A percentile compares a stretch with the other conserved stretches of the same genome.
These are phyloP conservation scores for Cryoendolithus antarcticus DNA, from an alignment of 2,329 filamentous ascomycete genomes.

Conservation along the genomic window DNA sequence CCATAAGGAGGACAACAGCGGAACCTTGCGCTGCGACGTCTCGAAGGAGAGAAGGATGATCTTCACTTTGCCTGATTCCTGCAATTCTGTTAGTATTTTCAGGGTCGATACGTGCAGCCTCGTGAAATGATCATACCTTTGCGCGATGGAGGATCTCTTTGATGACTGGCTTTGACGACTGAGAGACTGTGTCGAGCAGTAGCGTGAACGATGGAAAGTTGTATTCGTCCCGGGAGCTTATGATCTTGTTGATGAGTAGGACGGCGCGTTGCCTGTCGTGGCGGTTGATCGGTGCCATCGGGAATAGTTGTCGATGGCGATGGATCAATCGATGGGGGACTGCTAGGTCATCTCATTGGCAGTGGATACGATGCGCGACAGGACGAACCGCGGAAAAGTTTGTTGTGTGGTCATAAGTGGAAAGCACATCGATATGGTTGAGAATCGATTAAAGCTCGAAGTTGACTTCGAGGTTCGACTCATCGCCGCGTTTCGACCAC, in stretches of 20 bases:
- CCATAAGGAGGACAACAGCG: too few species aligned
- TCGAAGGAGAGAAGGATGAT: conserved; percentile 69
- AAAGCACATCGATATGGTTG: too few species aligned
- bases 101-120: too few species aligned
- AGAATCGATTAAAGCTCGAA: too few species aligned
- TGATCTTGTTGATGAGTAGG: conserved; percentile 67
- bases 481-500: too few species aligned
- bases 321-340: too few species aligned
- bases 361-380: too few species aligned
- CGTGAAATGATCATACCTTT: conserved; percentile 38
- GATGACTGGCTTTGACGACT: conserved; percentile 53
- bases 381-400: too few species aligned
- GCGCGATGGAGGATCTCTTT: conserved; percentile 46
- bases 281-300: conserved; percentile 3
- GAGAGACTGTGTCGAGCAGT: conserved; percentile 65
- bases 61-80: conserved; percentile 51
- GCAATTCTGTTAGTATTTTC: conserved; percentile 7
- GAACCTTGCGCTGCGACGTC: background rate
- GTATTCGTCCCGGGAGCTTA: conserved; percentile 59
- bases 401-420: too few species aligned
- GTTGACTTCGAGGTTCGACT: too few species aligned
- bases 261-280: conserved; percentile 63
- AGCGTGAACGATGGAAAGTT: conserved; percentile 71
- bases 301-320: too few species aligned
- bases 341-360: too few species aligned